A percentile compares a stretch with the other conserved stretches of the same genome.
These are phyloP conservation scores for Fusarium sp. DNA, from an alignment of 2,329 filamentous ascomycete genomes.

Conservation along the genomic window DNA sequence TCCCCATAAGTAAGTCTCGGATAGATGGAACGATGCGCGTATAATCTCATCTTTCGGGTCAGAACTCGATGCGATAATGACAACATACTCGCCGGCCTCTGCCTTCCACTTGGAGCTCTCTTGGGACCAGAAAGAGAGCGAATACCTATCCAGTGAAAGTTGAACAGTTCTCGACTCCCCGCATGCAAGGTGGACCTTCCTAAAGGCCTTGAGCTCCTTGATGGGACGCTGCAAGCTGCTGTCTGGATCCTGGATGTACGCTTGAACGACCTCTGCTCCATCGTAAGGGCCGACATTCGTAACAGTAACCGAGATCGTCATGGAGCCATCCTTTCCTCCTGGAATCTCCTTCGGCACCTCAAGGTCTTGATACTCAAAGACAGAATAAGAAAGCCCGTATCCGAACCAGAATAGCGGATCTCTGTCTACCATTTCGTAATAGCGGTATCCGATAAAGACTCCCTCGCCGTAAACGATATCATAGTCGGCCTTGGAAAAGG, in stretches of 20 bases:
- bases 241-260: neutral
- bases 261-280: neutral
- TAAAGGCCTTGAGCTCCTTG: neutral
- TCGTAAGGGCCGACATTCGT: neutral
- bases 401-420: conserved; percentile 74
- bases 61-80: neutral
- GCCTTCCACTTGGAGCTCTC: neutral
- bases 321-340: neutral
- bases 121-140: neutral
- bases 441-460: conserved; percentile 80
- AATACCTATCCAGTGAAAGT: neutral
- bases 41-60: neutral
- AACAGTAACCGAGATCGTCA: neutral
- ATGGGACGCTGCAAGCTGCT: neutral
- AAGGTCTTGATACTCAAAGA: neutral
- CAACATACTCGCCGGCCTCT: neutral
- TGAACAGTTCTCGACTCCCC: neutral
- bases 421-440: conserved; percentile 67
- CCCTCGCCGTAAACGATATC: conserved; percentile 79
- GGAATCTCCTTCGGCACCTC: neutral
- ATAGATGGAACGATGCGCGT: neutral
- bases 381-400: conserved; percentile 73
- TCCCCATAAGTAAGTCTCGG: neutral
- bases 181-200: neutral
- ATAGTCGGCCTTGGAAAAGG: conserved; percentile 73